Evolutionary conservation across 805 yeast genomes (phyloP).

Genomic region (Candida fluviatilis): DNA sequence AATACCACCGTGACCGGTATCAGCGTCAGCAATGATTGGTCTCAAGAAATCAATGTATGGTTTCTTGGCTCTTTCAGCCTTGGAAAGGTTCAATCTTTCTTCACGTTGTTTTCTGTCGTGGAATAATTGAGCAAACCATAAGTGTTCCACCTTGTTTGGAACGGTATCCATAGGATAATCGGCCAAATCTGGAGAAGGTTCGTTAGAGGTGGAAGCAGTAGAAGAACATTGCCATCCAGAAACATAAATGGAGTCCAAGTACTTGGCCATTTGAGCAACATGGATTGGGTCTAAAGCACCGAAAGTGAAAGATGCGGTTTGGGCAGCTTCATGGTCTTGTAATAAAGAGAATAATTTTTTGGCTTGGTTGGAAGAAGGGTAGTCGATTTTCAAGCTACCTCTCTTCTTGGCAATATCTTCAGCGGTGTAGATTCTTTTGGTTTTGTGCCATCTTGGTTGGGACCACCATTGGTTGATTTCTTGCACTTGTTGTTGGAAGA

Average conservation of each 20-base stretch:
- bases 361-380: slow-evolving; percentile 77
- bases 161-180: slow-evolving; percentile 99
- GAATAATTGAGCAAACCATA: slow-evolving; percentile 94
- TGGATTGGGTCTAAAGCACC: slow-evolving; percentile 97
- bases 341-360: slow-evolving; percentile 73
- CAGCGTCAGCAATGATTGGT: slow-evolving; percentile 96
- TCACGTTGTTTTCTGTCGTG: slow-evolving; percentile 96
- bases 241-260: slow-evolving; percentile 87
- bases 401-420: slow-evolving; percentile 88
- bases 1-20: slow-evolving; percentile 98
- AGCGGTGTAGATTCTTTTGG: slow-evolving; percentile 84
- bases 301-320: slow-evolving; percentile 81
- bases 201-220: slow-evolving; percentile 95
- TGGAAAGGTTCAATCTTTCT: slow-evolving; percentile 61
- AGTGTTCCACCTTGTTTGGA: slow-evolving; percentile 95
- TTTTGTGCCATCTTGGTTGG: slow-evolving; percentile 84
- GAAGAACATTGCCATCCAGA: slow-evolving; percentile 99
- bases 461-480: slow-evolving; percentile 89
- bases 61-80: slow-evolving; percentile 62
- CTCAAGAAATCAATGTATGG: slow-evolving; percentile 83
- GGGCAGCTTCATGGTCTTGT: slow-evolving; percentile 64
- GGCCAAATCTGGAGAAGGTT: slow-evolving; percentile 97
- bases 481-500: slow-evolving; percentile 63
- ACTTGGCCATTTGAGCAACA: slow-evolving; percentile 94
- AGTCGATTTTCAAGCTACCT: slow-evolving; percentile 67